A percentile compares a stretch with the other conserved stretches of the same genome.
These are phyloP conservation scores for Triticum monococcum DNA, from an alignment of 176 grass and related monocot species.

Conservation along the genomic window DNA sequence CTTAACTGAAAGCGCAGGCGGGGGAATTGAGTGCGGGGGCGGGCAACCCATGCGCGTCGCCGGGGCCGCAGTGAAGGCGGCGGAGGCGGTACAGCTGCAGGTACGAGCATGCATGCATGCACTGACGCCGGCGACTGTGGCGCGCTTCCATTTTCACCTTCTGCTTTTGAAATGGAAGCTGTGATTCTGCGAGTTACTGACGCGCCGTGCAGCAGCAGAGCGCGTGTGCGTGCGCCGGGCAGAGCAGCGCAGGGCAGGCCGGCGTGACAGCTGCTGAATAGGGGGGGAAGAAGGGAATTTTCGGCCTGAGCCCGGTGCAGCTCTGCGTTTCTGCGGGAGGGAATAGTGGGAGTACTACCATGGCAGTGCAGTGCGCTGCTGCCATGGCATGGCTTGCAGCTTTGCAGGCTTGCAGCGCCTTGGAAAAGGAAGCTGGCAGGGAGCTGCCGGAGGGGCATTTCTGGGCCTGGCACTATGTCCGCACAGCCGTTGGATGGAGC, in stretches of 20 bases:
- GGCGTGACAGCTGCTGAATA: constrained; percentile 5
- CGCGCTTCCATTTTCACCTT: constrained; percentile 57
- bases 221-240: neutral
- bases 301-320: neutral
- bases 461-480: neutral
- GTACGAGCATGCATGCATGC: neutral
- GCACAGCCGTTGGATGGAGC: neutral
- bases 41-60: constrained; percentile 46
- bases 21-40: constrained; percentile 41
- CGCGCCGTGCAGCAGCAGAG: neutral
- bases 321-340: neutral
- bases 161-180: constrained; percentile 37
- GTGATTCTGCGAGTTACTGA: constrained; percentile 53
- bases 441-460: neutral
- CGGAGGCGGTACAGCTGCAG: neutral
- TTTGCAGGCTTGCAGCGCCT: neutral
- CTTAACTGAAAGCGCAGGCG: constrained; percentile 15
- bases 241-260: constrained; percentile 8
- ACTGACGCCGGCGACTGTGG: neutral
- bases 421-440: neutral
- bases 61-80: constrained; percentile 18
- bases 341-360: neutral
- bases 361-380: neutral
- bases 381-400: neutral
- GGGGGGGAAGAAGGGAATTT: constrained; percentile 21